A percentile compares a stretch with the other conserved stretches of the same genome.
These are phyloP conservation scores for Trifolium subterraneum DNA, from an alignment of 306 rosid genomes.

Conservation along the genomic window DNA sequence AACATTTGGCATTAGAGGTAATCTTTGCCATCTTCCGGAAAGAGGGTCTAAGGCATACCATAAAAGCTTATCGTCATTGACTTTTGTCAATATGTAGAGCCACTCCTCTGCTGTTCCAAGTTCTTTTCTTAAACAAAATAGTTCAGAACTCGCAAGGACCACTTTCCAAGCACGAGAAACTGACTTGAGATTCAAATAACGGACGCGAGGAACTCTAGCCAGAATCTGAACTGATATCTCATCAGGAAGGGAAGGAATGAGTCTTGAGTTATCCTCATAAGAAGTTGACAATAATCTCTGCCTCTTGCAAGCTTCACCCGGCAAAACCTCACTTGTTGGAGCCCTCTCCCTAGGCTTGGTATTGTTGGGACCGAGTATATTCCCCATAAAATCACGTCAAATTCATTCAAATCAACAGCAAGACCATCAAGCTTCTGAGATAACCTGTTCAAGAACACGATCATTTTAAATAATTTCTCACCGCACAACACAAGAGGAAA, in stretches of 20 bases:
- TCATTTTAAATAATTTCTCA: slow-evolving; percentile 18
- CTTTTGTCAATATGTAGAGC: slow-evolving; percentile 51
- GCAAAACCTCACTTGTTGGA: slow-evolving; percentile 35
- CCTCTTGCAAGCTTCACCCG: slow-evolving; percentile 38
- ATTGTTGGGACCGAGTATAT: slow-evolving; percentile 31
- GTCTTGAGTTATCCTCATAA: slow-evolving; percentile 29
- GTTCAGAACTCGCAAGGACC: slow-evolving; percentile 44
- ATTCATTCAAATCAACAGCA: slow-evolving; percentile 19
- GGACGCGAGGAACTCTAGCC: slow-evolving; percentile 49
- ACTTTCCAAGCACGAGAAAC: slow-evolving; percentile 43
- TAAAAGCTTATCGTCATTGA: slow-evolving; percentile 46
- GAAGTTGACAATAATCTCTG: slow-evolving; percentile 34
- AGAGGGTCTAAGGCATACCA: slow-evolving; percentile 55
- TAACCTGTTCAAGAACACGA: slow-evolving; percentile 32
- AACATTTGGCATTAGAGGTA: slow-evolving; percentile 52
- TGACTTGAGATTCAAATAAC: slow-evolving; percentile 41
- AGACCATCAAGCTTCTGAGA: slow-evolving; percentile 33
- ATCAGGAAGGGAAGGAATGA: slow-evolving; percentile 44
- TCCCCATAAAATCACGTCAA: slow-evolving; percentile 43
- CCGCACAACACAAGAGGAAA: too few relatives aligned
- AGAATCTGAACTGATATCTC: slow-evolving; percentile 50
- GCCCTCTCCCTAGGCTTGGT: slow-evolving; percentile 26
- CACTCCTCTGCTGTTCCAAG: slow-evolving; percentile 54
- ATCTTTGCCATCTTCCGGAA: slow-evolving; percentile 50
- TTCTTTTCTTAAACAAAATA: slow-evolving; percentile 47